Evolutionary conservation across 495 filamentous ascomycete genomes (phyloP), one percentile per base, ranked within the genome.

Genomic region (Penicillium canariense): DNA sequence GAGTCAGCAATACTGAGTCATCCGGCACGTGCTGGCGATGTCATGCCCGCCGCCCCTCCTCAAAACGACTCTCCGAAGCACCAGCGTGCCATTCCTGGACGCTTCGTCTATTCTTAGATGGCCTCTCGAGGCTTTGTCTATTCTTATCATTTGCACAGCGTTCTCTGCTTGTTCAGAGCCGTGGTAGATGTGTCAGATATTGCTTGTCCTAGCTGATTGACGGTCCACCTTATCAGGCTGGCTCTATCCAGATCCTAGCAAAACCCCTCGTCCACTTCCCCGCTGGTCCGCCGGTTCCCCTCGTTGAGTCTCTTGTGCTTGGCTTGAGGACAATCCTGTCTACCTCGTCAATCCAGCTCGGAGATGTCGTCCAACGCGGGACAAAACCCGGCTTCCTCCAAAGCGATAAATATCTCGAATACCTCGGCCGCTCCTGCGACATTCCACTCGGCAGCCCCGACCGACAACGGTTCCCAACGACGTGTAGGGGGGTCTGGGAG

Each of bases 401-500:
- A 82, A 70, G 72, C 72, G 58, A 66, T 69, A 51, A 78, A 69
- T 51, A 65, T 65, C 42, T 55, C 73, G 18, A 74, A 66, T 60
- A 63, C 73, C 49, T 67, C 73, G 23, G 49, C 59, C 23, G 65
- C 70, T 8, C 61, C 76, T 55, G 52, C 77, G 32, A 61, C 75
- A 39, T 75, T 71, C 26, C 73, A 80, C 48, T 59, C 66, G 4
- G 48, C 61, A 36, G 47, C 67, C 25, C 58, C 67, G 17, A 49
- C 65, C 25, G 78, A 82, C n/a, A 67, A 61, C 30, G 81, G 88
- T 32, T 77, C 77, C 31, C 84, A 87, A 63, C 75, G 83, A 64
- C 82, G 86, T 52, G 68, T 71, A 43, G 84, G 86, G 48, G 81
- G 81, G 43, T 84, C 84, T 28, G 83, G 86, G 50, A 84, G 80